Base-by-base conservation (phyloP, 805 yeast genomes). In the Dipodascus albidus region DNA sequence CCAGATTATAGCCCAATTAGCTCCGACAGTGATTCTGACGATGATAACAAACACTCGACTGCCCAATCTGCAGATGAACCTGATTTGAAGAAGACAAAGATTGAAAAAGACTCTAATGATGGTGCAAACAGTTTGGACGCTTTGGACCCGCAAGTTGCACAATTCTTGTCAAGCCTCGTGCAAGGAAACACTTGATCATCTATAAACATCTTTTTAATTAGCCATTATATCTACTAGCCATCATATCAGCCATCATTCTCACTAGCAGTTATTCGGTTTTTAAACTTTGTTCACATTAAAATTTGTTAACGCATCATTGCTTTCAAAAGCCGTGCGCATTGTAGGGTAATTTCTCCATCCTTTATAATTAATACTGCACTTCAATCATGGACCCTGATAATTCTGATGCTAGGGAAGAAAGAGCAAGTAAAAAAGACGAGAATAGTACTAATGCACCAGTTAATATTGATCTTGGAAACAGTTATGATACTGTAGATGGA, bases 121-220 rank as follows among this genome's bases (percentile, higher is more conserved):
- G 47, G 52, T 49, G 41, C 79, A 78, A 6, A 62, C 60, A 20
- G 71, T 79, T 2, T 70, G 74, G 62, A 63, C 15, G 77, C 82
- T 53, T 64, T 74, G 15, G 64, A 68, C 47, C 67, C 59, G 8
- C 75, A 81, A 73, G 68, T 62, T 79, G 82, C 4, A 63, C 87
- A 50, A 78, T 62, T 64, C 81, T 77, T 64, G 81, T 74, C 53
- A 42, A 58, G 47, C 23, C 47, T 59, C 86, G 86, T 1, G 65
- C 74, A 50, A 67, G 69, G 59, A 38, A 38, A 22, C 9, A 9
- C 51, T 17, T 23, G 24, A 23, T 33, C 11, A 27, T 6, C 33
- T 19, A 15, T 38, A 23, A 15, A 27, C 48, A 20, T n/a, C 47
- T n/a, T 47, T 35, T 51, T 6, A 22, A 21, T 23, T 49, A 23